Evolutionary conservation across 2,329 filamentous ascomycete genomes (phyloP).

Genomic region (Raffaelea deltoideospora): DNA sequence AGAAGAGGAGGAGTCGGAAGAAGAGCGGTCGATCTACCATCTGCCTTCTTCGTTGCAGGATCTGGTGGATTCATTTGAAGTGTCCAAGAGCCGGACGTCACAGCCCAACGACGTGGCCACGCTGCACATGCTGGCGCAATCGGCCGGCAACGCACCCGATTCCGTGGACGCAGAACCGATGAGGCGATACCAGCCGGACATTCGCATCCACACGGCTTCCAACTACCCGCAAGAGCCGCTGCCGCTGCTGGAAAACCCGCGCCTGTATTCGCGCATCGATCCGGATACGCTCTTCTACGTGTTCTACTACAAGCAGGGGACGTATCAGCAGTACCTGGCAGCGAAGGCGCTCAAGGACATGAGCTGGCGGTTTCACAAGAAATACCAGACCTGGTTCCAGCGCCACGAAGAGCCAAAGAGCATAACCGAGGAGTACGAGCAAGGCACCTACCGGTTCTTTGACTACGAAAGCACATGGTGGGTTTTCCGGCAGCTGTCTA

Average conservation of each 20-base stretch:
- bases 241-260: conserved; percentile 77
- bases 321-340: conserved; percentile 87
- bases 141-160: conserved; percentile 60
- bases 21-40: conserved; percentile 78
- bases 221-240: conserved; percentile 92
- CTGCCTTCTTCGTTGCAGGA: conserved; percentile 80
- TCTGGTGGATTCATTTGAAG: conserved; percentile 79
- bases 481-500: no score
- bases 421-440: conserved; percentile 97
- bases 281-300: conserved; percentile 96
- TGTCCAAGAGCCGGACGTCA: conserved; percentile 55
- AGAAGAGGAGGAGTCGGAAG: conserved; percentile 29
- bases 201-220: conserved; percentile 56
- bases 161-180: conserved; percentile 67
- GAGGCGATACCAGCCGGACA: conserved; percentile 69
- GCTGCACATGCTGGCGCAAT: conserved; percentile 59
- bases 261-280: conserved; percentile 78
- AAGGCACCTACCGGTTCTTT: conserved; percentile 97
- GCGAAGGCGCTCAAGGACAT: conserved; percentile 96
- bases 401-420: conserved; percentile 95
- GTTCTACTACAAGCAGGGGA: conserved; percentile 97
- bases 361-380: conserved; percentile 98
- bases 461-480: conserved; percentile 99
- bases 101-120: conserved; percentile 49
- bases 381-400: conserved; percentile 99